Percentiles rank a stretch among this genome's conserved stretches.
Conservation (phyloP, 2,329 filamentous ascomycete species). For the Cladophialophora chaetospira region DNA sequence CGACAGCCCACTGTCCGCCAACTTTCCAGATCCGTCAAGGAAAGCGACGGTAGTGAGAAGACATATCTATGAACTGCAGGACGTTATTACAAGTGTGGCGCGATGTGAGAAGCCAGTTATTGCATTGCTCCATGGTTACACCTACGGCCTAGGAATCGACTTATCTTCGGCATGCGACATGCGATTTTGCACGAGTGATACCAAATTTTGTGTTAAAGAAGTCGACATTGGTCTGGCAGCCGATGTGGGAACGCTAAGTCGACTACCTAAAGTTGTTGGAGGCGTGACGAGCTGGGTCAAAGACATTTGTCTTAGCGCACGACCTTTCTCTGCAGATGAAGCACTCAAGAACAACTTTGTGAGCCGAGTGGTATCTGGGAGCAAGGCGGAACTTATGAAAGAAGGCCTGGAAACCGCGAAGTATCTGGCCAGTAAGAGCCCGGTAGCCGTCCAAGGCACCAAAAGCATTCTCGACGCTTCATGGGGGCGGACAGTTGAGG, state of each 20-base stretch:
- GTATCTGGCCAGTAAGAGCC: slow-evolving; percentile 76
- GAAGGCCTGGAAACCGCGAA: slow-evolving; percentile 65
- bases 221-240: slow-evolving; percentile 54
- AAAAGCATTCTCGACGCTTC: slow-evolving; percentile 85
- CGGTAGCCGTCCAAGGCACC: slow-evolving; percentile 82
- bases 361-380: slow-evolving; percentile 40
- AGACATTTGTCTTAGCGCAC: slow-evolving; percentile 49
- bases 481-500: slow-evolving; percentile 73
- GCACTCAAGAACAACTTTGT: slow-evolving; percentile 49
- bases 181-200: slow-evolving; percentile 42
- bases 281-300: slow-evolving; percentile 50
- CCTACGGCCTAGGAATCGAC: slow-evolving; percentile 77
- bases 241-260: slow-evolving; percentile 50
- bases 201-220: slow-evolving; percentile 50
- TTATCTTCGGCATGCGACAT: slow-evolving; percentile 47
- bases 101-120: slow-evolving; percentile 92
- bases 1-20: slow-evolving; percentile 45
- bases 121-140: slow-evolving; percentile 75
- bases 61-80: slow-evolving; percentile 78
- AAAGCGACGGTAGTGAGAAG: slow-evolving; percentile 63
- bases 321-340: slow-evolving; percentile 49
- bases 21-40: slow-evolving; percentile 61
- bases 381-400: slow-evolving; percentile 64
- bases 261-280: slow-evolving; percentile 51
- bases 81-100: slow-evolving; percentile 73